Evolutionary conservation across 805 yeast species (phyloP), one percentile per base, ranked within the genome.

Genomic region (Torulaspora delbrueckii): DNA sequence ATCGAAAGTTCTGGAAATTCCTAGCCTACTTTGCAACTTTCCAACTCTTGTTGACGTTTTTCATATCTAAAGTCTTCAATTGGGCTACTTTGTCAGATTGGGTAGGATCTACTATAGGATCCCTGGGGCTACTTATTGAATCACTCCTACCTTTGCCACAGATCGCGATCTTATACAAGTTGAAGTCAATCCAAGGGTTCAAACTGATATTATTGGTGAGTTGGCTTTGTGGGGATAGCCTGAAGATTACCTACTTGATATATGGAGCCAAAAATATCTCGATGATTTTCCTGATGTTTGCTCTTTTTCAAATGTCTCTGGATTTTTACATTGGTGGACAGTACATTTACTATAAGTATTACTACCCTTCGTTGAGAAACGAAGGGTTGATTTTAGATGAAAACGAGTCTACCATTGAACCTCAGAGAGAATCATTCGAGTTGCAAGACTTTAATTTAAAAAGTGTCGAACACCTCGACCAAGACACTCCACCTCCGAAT

Each of bases 181-280:
- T 82, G 23, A 79, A 79, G 55, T 77, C 87, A 0, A 79, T 85
- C 6, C 83, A 83, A 52, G 91, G 93, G 48, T 89, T 89, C 68
- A 83, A 88, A 57, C 71, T 81, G 41, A 78, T 91, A 23, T 68
- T 89, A 27, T 62, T 89, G 30, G 66, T 88, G 14, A 82, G 90
- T 57, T 89, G 97, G 97, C 70, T 89, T 4, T 82, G 91, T 48
- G 96, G 96, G 46, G 97, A 89, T 66, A 70, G 83, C 33, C 76
- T 87, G 31, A 90, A 90, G 62, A 77, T 87, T 19, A 71, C 82
- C 42, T 86, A 86, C 58, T 69, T 86, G 43, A 56, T 85, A n/a
- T 85, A 74, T 63, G 95, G 95, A 12, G 84, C 93, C 1, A 76
- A 75, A 43, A 75, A 85, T 53, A 77, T 86, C 24, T 81, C 89